Base-by-base conservation (phyloP, 1,284 basidiomycete species). In the Volvariella surrecta region DNA sequence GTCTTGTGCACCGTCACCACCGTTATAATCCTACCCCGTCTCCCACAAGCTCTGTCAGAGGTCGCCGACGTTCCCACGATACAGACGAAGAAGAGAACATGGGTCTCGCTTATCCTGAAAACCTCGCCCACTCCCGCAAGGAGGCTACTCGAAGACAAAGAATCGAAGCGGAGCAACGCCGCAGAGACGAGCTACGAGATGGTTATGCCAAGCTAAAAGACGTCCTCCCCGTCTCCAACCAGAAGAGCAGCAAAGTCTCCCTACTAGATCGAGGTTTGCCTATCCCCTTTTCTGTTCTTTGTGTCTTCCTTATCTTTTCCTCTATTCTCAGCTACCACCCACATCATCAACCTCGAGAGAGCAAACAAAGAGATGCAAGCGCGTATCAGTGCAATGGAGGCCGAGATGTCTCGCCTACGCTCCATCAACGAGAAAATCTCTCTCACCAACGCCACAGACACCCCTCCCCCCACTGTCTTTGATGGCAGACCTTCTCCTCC, bases 241-340 rank as follows among this genome's bases (percentile, higher is more conserved):
- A 91, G 69, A 88, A 90, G 64, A 82, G 81, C 58, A 89, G 84
- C 67, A 93, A 93, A 61, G 83, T 89, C n/a, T 85, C 80, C 21
- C 64, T 92, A 43, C 69, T 93, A 45, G 89, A 92, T 63, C 73
- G 90, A 71, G 87, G 88, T 89, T 55, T 48, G 74, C 61, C 34
- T 43, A n/a, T n/a, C n/a, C n/a, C 30, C 45, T 50, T 39, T 52
- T 44, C 42, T 45, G 40, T 41, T 40, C 28, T 28, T 44, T 43
- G 44, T 41, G 28, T 37, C 28, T 44, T 30, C 20, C 37, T 39
- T n/a, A 45, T 50, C 38, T n/a, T 24, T 39, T 21, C 20, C 35
- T 45, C 42, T 43, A 40, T 35, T 6, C 34, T 39, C 52, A 86
- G 84, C 84, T 18, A 85, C 83, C 22, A 80, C 80, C 57, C 79